Percentiles rank a stretch among this genome's conserved stretches.
These are phyloP conservation scores for Kwoniella sp. DNA, from an alignment of 768 basidiomycete genomes.

Conservation along the genomic window DNA sequence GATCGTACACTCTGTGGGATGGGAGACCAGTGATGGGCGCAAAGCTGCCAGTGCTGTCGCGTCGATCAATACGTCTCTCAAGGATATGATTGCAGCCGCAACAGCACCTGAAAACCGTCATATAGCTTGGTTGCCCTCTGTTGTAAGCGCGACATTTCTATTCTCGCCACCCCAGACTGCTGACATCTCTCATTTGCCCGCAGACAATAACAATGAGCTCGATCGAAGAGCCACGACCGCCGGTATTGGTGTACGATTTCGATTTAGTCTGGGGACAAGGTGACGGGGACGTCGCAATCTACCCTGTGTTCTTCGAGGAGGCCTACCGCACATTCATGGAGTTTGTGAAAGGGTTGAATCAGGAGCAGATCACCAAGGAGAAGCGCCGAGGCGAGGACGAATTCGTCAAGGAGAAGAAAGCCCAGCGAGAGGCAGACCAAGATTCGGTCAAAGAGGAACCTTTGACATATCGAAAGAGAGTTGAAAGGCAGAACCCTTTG, in stretches of 20 bases:
- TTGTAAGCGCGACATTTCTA: too few species aligned
- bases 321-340: conserved; percentile 36
- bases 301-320: conserved; percentile 41
- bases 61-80: conserved; percentile 22
- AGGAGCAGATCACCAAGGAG: conserved; percentile 32
- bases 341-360: conserved; percentile 38
- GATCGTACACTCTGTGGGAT: conserved; percentile 25
- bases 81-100: conserved; percentile 36
- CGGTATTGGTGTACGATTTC: conserved; percentile 45
- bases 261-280: conserved; percentile 43
- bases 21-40: conserved; percentile 35
- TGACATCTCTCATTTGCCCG: not conserved
- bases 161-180: too few species aligned
- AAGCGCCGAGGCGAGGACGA: conserved; percentile 17
- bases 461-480: conserved; percentile 16
- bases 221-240: conserved; percentile 29
- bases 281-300: conserved; percentile 41
- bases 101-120: conserved; percentile 28
- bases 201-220: conserved; percentile 48
- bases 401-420: conserved; percentile 3
- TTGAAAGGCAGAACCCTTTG: conserved; percentile 15
- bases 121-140: conserved; percentile 38
- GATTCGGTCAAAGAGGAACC: not conserved
- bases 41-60: conserved; percentile 27
- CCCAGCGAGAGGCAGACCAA: not conserved